phyloP scores from a whole-genome alignment of 2,329 filamentous ascomycete genomes.

The Epichloe baconii region DNA sequence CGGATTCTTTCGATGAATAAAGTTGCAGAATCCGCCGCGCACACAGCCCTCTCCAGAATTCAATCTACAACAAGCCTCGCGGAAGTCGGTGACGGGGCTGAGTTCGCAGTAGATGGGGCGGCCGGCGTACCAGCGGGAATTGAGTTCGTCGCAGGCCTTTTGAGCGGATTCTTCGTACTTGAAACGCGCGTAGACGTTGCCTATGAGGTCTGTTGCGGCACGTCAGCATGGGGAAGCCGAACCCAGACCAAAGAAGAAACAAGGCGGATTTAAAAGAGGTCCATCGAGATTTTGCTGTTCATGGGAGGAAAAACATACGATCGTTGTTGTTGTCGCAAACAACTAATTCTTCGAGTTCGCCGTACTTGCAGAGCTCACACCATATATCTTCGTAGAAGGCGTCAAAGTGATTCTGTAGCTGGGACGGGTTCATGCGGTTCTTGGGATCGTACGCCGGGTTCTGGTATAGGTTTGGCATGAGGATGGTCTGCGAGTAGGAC shows the following conservation, averaged over 20 bases:
- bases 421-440: slow-evolving; percentile 89
- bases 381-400: slow-evolving; percentile 99
- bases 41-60: slow-evolving; percentile 95
- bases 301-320: slow-evolving; percentile 40
- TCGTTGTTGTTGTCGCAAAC: slow-evolving; percentile 99
- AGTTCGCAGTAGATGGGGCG: slow-evolving; percentile 97
- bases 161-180: slow-evolving; percentile 98
- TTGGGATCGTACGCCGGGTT: slow-evolving; percentile 96
- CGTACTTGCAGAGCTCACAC: slow-evolving; percentile 99
- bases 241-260: too few relatives aligned
- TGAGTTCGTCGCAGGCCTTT: slow-evolving; percentile 84
- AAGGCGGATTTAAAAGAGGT: too few relatives aligned
- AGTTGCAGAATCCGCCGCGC: slow-evolving; percentile 95
- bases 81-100: slow-evolving; percentile 91
- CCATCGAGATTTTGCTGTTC: too few relatives aligned
- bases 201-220: slow-evolving; percentile 61
- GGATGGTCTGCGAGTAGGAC: slow-evolving; percentile 92
- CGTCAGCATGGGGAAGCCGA: slow-evolving; percentile 11
- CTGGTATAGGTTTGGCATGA: slow-evolving; percentile 97
- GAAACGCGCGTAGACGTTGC: slow-evolving; percentile 98
- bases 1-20: slow-evolving; percentile 96
- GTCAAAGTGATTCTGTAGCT: slow-evolving; percentile 98
- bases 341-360: slow-evolving; percentile 92
- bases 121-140: slow-evolving; percentile 92
- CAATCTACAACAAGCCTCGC: slow-evolving; percentile 90